Evolutionary conservation across 1,284 basidiomycete genomes (phyloP).

Genomic region (Fomitopsis betulina): DNA sequence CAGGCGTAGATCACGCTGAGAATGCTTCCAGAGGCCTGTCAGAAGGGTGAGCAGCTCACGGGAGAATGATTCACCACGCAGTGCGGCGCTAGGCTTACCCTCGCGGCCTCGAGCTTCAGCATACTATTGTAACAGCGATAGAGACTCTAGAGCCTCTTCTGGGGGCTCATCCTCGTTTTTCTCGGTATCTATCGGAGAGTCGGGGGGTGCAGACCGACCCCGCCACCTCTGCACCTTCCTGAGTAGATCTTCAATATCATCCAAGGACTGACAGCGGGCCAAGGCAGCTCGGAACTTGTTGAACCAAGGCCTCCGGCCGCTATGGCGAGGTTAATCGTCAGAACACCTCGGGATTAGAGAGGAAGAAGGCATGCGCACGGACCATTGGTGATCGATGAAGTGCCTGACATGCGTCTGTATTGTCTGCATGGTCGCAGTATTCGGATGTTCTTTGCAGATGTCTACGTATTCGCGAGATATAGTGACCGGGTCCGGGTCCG

Average conservation of each 20-base stretch:
- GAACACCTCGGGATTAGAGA: background rate
- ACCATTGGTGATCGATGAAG: conserved; percentile 64
- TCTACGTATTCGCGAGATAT: conserved; percentile 62
- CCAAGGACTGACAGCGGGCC: conserved; percentile 35
- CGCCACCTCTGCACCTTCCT: conserved; percentile 49
- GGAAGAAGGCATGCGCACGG: conserved; percentile 17
- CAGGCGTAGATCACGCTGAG: background rate
- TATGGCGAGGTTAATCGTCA: conserved; percentile 15
- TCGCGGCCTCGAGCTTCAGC: background rate
- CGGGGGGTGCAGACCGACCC: conserved; percentile 26
- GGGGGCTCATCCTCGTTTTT: conserved; percentile 4
- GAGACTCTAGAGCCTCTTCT: background rate
- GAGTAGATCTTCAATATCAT: conserved; percentile 44
- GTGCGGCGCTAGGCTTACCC: background rate
- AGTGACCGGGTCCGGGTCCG: conserved; percentile 51
- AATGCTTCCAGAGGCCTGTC: background rate
- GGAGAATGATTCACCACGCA: background rate
- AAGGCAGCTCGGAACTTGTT: conserved; percentile 47
- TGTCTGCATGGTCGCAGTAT: conserved; percentile 40
- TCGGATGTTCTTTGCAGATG: conserved; percentile 45
- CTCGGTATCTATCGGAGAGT: background rate
- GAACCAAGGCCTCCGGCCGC: conserved; percentile 51
- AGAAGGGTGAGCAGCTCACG: background rate
- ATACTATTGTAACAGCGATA: background rate
- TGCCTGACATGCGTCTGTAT: conserved; percentile 57